Conservation (phyloP, 169 alveolate species). For the Plasmodium falciparum region DNA sequence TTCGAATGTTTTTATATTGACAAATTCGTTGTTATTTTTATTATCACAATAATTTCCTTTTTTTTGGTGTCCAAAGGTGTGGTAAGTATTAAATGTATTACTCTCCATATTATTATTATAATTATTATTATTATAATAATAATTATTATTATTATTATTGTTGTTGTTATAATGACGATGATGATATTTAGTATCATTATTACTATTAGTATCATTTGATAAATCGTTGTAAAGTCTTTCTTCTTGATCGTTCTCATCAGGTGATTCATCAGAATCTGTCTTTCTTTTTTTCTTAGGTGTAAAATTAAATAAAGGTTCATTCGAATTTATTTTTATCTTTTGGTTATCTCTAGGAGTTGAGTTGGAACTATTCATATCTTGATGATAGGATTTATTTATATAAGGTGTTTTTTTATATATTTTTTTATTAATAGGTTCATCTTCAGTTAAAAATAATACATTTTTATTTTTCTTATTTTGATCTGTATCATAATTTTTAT, state of each 20-base stretch:
- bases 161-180: not conserved
- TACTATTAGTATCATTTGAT: not conserved
- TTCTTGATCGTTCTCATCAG: not conserved
- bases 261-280: not conserved
- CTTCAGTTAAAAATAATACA: constrained; percentile 25
- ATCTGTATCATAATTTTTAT: not conserved
- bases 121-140: not conserved
- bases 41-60: too few relatives aligned
- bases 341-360: constrained; percentile 7
- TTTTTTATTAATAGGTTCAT: constrained; percentile 15
- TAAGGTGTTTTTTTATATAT: constrained; percentile 64
- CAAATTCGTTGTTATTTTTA: too few relatives aligned
- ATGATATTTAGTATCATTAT: not conserved
- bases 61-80: too few relatives aligned
- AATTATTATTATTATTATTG: not conserved
- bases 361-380: not conserved
- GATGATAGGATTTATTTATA: constrained; percentile 11
- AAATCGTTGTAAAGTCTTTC: too few relatives aligned
- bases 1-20: too few relatives aligned
- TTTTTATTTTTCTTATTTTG: not conserved
- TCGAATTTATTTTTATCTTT: constrained; percentile 35
- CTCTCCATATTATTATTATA: not conserved
- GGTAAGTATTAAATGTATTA: not conserved
- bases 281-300: constrained; percentile 36
- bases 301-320: constrained; percentile 62